phyloP scores from a whole-genome alignment of 306 rosid genomes.

The Mimosa bimucronata region DNA sequence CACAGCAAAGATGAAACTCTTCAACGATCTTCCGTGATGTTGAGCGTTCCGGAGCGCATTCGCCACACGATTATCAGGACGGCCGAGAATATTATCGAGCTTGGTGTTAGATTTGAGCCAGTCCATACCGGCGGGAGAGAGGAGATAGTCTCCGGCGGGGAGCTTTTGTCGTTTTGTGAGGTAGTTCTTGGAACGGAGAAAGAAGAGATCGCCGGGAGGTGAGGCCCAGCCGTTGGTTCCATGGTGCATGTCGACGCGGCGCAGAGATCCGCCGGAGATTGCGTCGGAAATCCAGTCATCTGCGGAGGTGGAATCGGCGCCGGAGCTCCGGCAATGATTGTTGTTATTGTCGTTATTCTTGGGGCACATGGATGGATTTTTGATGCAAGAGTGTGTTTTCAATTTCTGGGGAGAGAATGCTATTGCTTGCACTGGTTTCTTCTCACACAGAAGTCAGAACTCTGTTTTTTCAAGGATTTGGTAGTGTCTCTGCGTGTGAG shows the following conservation, averaged over 20 bases:
- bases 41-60: conserved; percentile 63
- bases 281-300: conserved; percentile 65
- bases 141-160: conserved; percentile 76
- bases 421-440: not conserved
- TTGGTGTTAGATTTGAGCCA: conserved; percentile 76
- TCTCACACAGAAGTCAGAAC: not conserved
- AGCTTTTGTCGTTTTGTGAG: conserved; percentile 57
- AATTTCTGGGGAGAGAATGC: not conserved
- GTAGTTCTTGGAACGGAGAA: conserved; percentile 64
- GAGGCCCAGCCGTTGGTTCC: conserved; percentile 96
- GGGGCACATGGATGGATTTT: conserved; percentile 50
- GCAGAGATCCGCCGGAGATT: conserved; percentile 70
- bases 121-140: conserved; percentile 75
- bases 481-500: not conserved
- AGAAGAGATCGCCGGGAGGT: conserved; percentile 79
- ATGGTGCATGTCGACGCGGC: conserved; percentile 61
- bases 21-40: conserved; percentile 50
- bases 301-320: conserved; percentile 23
- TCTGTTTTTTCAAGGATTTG: not conserved
- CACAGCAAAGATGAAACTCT: conserved; percentile 81
- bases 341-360: conserved; percentile 26
- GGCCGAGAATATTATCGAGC: conserved; percentile 75
- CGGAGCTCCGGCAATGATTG: conserved; percentile 48
- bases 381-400: not conserved
- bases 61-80: conserved; percentile 71